Conservation (phyloP, 768 basidiomycete genomes). For the Lyophyllum semitale region DNA sequence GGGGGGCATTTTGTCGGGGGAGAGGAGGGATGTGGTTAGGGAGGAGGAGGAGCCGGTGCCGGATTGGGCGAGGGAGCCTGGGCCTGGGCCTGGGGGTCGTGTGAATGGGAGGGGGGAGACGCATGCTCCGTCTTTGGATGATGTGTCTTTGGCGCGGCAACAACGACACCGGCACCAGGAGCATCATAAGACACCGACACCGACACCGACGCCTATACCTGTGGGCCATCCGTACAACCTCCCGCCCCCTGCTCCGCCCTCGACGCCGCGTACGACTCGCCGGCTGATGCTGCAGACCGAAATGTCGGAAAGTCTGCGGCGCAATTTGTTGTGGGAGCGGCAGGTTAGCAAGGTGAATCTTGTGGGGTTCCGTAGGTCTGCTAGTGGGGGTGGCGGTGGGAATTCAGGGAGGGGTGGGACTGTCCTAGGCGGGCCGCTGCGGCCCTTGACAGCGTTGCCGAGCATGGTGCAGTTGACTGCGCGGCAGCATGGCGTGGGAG, state of each 20-base stretch:
- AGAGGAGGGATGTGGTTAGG: slow-evolving; percentile 14
- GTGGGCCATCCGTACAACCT: slow-evolving; percentile 73
- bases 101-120: background rate
- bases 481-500: slow-evolving; percentile 25
- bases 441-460: slow-evolving; percentile 34
- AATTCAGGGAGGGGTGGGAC: slow-evolving; percentile 18
- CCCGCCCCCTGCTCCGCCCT: slow-evolving; percentile 62
- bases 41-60: slow-evolving; percentile 20
- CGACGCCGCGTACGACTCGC: slow-evolving; percentile 85
- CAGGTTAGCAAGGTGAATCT: slow-evolving; percentile 60
- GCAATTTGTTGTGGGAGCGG: slow-evolving; percentile 81
- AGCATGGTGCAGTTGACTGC: slow-evolving; percentile 44
- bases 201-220: slow-evolving; percentile 54
- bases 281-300: slow-evolving; percentile 84
- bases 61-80: slow-evolving; percentile 21
- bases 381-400: slow-evolving; percentile 29
- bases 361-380: slow-evolving; percentile 32
- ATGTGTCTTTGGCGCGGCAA: slow-evolving; percentile 2
- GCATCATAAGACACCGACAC: no score
- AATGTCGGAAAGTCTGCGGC: slow-evolving; percentile 79
- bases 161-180: slow-evolving; percentile 36
- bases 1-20: slow-evolving; percentile 34
- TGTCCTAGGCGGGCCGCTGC: slow-evolving; percentile 23
- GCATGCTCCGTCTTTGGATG: background rate
- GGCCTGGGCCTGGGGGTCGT: background rate